These are phyloP conservation scores for Knoxia roxburghii DNA, from an alignment of 257 asterid genomes.

Conservation along the genomic window DNA sequence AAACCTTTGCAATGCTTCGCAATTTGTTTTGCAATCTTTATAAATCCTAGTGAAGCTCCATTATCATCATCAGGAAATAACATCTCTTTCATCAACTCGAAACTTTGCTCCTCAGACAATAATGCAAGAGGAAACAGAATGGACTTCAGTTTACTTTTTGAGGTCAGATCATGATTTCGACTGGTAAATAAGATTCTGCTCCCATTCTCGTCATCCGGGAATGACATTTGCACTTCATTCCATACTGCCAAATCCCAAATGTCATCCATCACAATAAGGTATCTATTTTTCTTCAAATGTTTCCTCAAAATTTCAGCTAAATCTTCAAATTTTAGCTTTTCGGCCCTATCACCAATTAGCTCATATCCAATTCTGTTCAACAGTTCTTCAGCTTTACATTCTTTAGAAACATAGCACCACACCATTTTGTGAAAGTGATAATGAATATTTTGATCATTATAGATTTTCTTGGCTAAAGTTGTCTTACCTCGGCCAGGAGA, in stretches of 20 bases:
- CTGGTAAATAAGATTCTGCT: no score
- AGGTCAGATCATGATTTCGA: background rate
- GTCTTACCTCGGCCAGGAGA: constrained; percentile 4
- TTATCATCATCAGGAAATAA: background rate
- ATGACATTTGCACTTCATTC: background rate
- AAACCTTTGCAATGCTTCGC: background rate
- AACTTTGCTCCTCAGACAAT: background rate
- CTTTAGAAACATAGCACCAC: background rate
- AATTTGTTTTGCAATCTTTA: background rate
- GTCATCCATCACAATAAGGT: constrained; percentile 1
- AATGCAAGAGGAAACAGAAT: background rate
- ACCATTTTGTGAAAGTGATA: background rate
- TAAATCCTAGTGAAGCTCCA: background rate
- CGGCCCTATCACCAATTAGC: background rate
- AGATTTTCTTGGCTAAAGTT: background rate
- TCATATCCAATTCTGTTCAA: background rate
- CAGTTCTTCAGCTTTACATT: background rate
- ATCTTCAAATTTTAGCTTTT: background rate
- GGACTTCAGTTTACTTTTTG: no score
- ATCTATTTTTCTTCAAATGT: background rate
- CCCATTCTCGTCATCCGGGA: background rate
- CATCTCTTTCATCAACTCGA: background rate
- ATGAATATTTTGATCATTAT: background rate
- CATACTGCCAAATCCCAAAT: background rate
- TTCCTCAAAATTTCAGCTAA: background rate